These are phyloP conservation scores for Carex kokanica DNA, from an alignment of 176 grass and related monocot species.

Conservation along the genomic window DNA sequence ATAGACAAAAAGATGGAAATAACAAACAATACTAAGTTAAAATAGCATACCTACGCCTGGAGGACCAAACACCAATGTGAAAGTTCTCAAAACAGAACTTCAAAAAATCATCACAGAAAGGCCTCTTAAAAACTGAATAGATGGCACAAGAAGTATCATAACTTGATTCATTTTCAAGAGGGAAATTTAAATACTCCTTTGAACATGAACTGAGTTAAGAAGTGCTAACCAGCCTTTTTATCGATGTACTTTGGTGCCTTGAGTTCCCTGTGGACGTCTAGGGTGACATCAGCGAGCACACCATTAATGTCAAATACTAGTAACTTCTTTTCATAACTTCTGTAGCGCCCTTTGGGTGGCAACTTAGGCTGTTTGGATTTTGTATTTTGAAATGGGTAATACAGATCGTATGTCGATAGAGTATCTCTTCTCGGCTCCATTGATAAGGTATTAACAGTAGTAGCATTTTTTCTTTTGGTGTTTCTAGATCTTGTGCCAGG, in stretches of 20 bases:
- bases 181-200: background rate
- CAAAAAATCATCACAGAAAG: slow-evolving; percentile 60
- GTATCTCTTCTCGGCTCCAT: slow-evolving; percentile 21
- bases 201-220: background rate
- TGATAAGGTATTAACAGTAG: slow-evolving; percentile 27
- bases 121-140: slow-evolving; percentile 69
- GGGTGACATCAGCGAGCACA: slow-evolving; percentile 25
- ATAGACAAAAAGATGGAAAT: slow-evolving; percentile 9
- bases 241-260: slow-evolving; percentile 28
- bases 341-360: background rate
- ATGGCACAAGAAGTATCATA: background rate
- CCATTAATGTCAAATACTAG: slow-evolving; percentile 27
- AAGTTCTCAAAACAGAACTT: slow-evolving; percentile 81
- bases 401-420: background rate
- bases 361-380: background rate
- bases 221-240: slow-evolving; percentile 25
- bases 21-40: background rate
- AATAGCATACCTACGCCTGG: slow-evolving; percentile 59
- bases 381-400: slow-evolving; percentile 8
- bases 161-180: slow-evolving; percentile 14
- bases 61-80: slow-evolving; percentile 78
- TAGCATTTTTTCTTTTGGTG: slow-evolving; percentile 19
- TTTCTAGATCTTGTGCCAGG: background rate
- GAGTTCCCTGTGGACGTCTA: slow-evolving; percentile 14
- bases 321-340: slow-evolving; percentile 21